phyloP scores from a whole-genome alignment of 2,329 filamentous ascomycete species.

The Monosporascus sp. region DNA sequence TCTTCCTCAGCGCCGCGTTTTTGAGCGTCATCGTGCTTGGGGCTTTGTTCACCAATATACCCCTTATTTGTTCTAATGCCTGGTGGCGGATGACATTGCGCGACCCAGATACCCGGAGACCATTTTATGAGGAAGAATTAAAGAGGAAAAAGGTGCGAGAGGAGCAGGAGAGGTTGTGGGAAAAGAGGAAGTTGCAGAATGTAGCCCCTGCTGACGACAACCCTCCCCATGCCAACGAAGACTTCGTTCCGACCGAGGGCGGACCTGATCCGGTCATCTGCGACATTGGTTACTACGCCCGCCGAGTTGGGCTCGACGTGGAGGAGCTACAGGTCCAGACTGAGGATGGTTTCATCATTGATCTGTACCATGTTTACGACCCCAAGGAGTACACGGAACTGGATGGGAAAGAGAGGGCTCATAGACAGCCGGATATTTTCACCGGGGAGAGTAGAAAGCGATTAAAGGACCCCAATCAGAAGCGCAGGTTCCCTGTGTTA shows the following conservation, averaged over 20 bases:
- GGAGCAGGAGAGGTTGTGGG: conserved; percentile 60
- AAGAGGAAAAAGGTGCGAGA: conserved; percentile 50
- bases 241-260: conserved; percentile 72
- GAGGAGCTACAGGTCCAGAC: conserved; percentile 83
- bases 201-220: conserved; percentile 35
- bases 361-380: conserved; percentile 85
- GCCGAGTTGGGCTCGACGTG: conserved; percentile 78
- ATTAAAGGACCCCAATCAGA: conserved; percentile 30
- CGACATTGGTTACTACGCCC: conserved; percentile 80
- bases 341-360: conserved; percentile 87
- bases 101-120: conserved; percentile 55
- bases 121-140: conserved; percentile 69
- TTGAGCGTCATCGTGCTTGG: conserved; percentile 71
- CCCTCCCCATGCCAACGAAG: conserved; percentile 37
- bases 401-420: conserved; percentile 40
- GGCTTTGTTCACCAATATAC: conserved; percentile 63
- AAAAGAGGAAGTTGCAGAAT: conserved; percentile 33
- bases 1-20: conserved; percentile 72
- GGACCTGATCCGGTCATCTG: conserved; percentile 73
- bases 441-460: conserved; percentile 33
- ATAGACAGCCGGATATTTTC: conserved; percentile 60
- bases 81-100: conserved; percentile 52
- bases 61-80: conserved; percentile 40
- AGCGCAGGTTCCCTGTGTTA: conserved; percentile 72
- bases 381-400: conserved; percentile 63